Evolutionary conservation across 208 protist genomes (phyloP).

Genomic region (Leishmania tropica): DNA sequence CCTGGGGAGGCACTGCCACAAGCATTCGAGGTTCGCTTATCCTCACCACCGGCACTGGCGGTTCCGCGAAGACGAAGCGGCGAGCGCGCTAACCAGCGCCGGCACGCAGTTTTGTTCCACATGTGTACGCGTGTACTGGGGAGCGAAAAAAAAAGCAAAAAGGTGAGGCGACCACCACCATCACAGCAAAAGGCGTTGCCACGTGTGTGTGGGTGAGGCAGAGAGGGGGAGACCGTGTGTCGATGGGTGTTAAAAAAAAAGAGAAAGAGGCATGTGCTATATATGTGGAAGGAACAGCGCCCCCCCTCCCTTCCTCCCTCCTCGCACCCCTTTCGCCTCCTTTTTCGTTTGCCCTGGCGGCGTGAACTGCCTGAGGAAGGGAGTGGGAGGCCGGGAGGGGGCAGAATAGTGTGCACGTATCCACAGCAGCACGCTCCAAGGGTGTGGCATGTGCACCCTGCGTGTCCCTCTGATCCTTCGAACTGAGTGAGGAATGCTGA

Average conservation of each 20-base stretch:
- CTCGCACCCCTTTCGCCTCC: neutral
- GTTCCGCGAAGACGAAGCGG: constrained; percentile 8
- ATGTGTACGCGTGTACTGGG: neutral
- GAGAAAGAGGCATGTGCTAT: neutral
- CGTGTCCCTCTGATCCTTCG: neutral
- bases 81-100: neutral
- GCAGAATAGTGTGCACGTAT: neutral
- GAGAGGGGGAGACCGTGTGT: neutral
- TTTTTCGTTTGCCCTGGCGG: neutral
- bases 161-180: neutral
- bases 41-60: neutral
- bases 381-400: neutral
- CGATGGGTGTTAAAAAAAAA: neutral
- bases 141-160: neutral
- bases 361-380: neutral
- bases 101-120: constrained; percentile 8
- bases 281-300: neutral
- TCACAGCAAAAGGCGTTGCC: neutral
- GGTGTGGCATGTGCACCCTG: neutral
- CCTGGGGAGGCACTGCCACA: neutral
- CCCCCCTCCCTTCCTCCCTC: neutral
- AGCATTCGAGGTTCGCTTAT: neutral
- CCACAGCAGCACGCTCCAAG: neutral
- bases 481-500: neutral
- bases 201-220: neutral